Percentiles rank a stretch among this genome's conserved stretches.
Conservation (phyloP, 371 early-diverging fungal genomes). For the Circinella minor region DNA sequence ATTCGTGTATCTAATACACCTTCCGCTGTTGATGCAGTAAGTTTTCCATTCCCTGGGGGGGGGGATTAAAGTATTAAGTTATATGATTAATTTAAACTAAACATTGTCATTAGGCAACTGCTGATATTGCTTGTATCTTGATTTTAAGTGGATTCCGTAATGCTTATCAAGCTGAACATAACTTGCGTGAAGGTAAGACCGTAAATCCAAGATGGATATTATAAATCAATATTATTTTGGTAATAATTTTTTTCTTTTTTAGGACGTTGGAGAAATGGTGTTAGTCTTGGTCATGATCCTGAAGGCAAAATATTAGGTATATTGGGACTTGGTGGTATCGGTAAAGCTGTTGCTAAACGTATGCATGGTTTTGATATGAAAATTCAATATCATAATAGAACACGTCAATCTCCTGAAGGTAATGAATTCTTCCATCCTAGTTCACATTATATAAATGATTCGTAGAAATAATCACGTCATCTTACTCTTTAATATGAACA, state of each 20-base stretch:
- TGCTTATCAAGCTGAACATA: constrained; percentile 43
- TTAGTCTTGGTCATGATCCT: constrained; percentile 56
- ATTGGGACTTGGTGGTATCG: constrained; percentile 68
- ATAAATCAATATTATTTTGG: not conserved
- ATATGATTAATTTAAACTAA: not conserved
- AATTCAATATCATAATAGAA: constrained; percentile 60
- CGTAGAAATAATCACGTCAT: too few relatives aligned
- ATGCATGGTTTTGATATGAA: constrained; percentile 60
- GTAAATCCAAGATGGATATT: not conserved
- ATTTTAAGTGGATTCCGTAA: constrained; percentile 56
- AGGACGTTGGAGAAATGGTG: constrained; percentile 50
- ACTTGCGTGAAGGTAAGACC: constrained; percentile 47
- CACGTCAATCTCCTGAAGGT: constrained; percentile 39
- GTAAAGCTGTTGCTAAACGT: constrained; percentile 62
- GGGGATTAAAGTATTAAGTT: too few relatives aligned
- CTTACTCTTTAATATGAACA: too few relatives aligned
- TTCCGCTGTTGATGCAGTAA: constrained; percentile 42
- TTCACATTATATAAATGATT: not conserved
- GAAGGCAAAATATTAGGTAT: constrained; percentile 58
- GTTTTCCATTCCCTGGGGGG: not conserved
- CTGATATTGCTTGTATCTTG: constrained; percentile 57
- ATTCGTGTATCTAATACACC: constrained; percentile 52
- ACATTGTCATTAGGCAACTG: constrained; percentile 42
- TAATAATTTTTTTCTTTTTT: not conserved
- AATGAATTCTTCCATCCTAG: not conserved